Conservation (phyloP, 2,329 filamentous ascomycete genomes). For the Elsinoe australis region DNA sequence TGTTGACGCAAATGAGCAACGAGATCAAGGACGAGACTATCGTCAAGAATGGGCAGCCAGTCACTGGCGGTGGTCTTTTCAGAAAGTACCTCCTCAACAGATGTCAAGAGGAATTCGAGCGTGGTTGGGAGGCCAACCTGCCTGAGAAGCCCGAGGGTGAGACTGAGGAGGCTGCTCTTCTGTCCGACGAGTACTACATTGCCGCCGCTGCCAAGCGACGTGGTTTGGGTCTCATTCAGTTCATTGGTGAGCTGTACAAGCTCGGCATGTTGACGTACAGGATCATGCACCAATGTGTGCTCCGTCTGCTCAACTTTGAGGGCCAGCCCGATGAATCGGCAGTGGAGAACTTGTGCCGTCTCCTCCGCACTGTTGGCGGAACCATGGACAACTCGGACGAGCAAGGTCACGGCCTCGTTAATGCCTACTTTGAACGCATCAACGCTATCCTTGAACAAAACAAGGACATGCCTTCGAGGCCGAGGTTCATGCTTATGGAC, state of each 20-base stretch:
- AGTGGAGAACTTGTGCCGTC: slow-evolving; percentile 88
- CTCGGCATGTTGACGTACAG: slow-evolving; percentile 96
- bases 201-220: slow-evolving; percentile 92
- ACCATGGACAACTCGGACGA: slow-evolving; percentile 72
- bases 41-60: slow-evolving; percentile 74
- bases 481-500: slow-evolving; percentile 96
- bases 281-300: slow-evolving; percentile 99
- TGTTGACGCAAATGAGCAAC: slow-evolving; percentile 89
- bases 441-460: slow-evolving; percentile 70
- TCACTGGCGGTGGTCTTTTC: slow-evolving; percentile 90
- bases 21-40: slow-evolving; percentile 96
- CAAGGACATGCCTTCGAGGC: slow-evolving; percentile 68
- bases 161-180: slow-evolving; percentile 64
- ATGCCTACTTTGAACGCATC: slow-evolving; percentile 88
- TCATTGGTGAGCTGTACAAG: slow-evolving; percentile 99
- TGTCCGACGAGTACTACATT: slow-evolving; percentile 94
- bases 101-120: slow-evolving; percentile 98
- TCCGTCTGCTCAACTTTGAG: slow-evolving; percentile 92
- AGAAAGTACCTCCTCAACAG: slow-evolving; percentile 97
- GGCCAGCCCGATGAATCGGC: slow-evolving; percentile 90
- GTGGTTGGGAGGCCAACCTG: slow-evolving; percentile 87
- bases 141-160: slow-evolving; percentile 68
- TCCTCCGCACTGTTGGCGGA: slow-evolving; percentile 82
- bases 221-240: slow-evolving; percentile 95
- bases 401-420: slow-evolving; percentile 79